These are phyloP conservation scores for Neospora caninum DNA, from an alignment of 169 alveolate genomes.

Conservation along the genomic window DNA sequence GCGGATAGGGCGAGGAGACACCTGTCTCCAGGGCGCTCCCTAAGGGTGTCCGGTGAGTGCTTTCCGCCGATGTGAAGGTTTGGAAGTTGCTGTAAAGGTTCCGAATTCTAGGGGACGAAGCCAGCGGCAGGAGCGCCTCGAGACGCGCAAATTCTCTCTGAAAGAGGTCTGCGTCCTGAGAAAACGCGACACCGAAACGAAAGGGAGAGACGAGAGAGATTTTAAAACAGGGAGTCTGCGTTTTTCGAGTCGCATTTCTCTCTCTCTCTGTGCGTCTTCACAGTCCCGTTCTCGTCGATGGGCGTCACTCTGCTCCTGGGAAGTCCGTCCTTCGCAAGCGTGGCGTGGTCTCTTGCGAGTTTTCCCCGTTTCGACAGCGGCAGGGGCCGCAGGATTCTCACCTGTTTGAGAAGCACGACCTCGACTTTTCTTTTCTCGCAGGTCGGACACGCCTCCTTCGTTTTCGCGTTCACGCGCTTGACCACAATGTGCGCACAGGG, in stretches of 20 bases:
- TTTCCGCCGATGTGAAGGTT: background rate
- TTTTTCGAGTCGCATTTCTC: too few species aligned
- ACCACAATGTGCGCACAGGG: conserved; percentile 8
- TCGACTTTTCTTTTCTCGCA: background rate
- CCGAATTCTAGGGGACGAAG: background rate
- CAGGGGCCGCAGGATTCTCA: background rate
- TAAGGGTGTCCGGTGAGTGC: background rate
- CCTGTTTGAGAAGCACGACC: background rate
- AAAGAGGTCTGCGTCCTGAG: background rate
- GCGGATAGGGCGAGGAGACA: background rate
- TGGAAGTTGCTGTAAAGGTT: background rate
- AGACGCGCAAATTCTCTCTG: background rate
- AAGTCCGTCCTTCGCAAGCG: too few species aligned
- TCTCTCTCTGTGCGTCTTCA: too few species aligned
- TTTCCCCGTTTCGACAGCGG: too few species aligned
- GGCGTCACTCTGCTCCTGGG: too few species aligned
- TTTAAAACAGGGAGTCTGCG: background rate
- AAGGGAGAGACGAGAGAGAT: background rate
- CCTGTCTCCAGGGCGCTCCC: background rate
- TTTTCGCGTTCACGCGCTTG: background rate
- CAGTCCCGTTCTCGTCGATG: too few species aligned
- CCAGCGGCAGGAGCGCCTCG: background rate
- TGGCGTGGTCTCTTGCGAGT: too few species aligned
- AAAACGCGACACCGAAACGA: background rate
- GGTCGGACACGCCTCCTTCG: background rate